A percentile compares a stretch with the other conserved stretches of the same genome.
Evolutionary conservation across 768 basidiomycete genomes (phyloP).

Genomic region (Gymnopilus junonius): DNA sequence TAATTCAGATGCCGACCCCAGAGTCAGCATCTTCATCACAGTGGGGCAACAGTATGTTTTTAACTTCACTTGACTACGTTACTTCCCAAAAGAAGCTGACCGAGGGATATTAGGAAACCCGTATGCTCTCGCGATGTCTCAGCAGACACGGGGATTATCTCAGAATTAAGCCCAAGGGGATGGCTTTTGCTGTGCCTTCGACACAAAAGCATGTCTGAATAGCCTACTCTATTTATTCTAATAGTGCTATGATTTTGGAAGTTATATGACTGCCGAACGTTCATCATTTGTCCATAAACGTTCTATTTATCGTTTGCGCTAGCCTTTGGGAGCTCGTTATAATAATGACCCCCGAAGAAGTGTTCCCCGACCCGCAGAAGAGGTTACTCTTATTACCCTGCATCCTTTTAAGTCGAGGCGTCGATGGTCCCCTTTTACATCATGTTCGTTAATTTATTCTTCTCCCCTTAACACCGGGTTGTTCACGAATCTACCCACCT

Average conservation of each 20-base stretch:
- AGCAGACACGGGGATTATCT: slow-evolving; percentile 17
- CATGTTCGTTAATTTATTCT: background rate
- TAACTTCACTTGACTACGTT: background rate
- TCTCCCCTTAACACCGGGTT: background rate
- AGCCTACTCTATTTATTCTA: background rate
- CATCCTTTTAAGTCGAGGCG: background rate
- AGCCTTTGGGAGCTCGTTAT: background rate
- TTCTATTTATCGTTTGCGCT: background rate
- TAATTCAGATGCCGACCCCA: slow-evolving; percentile 1
- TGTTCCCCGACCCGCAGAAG: background rate
- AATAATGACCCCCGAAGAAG: background rate
- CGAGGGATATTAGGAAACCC: slow-evolving; percentile 35
- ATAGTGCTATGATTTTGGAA: background rate
- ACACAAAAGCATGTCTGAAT: background rate
- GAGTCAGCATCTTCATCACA: slow-evolving; percentile 4
- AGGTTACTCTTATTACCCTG: background rate
- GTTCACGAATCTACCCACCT: background rate
- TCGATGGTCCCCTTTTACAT: background rate
- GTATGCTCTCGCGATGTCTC: slow-evolving; percentile 38
- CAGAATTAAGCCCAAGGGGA: background rate
- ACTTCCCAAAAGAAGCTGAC: slow-evolving; percentile 8
- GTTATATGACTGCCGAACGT: background rate
- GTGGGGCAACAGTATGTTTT: slow-evolving; percentile 39
- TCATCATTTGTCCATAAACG: background rate
- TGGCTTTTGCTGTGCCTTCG: background rate